Base-by-base conservation (phyloP, 2,329 filamentous ascomycete genomes). In the Fonsecaea pedrosoi region DNA sequence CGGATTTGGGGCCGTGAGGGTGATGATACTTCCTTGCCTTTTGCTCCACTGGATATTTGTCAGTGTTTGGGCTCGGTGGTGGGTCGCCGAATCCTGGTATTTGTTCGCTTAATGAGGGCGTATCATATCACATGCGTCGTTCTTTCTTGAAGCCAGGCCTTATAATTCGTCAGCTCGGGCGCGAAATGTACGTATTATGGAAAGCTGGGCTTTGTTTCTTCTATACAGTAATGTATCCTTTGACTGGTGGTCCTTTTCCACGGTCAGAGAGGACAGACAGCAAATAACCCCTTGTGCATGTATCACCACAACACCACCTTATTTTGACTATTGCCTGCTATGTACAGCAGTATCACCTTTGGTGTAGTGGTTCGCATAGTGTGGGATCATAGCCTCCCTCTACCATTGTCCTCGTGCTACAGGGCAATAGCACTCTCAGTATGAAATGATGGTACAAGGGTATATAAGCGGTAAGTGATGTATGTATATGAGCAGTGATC, bases 71-170 rank as follows among this genome's bases (percentile, higher is more conserved):
- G 45, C 18, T 50, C 45, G 21, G 9, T 50, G 45, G 15, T 30
- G 45, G 45, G 45, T 1, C 3, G 18, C 18, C 9, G 2, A 25
- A 7, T 12, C 45, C 45, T 25, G 18, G 45, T 8, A 50, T 50
- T 5, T 25, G 9, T 50, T 8, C 45, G 12, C 9, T 25, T 50
- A 25, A 13, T 30, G 18, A 25, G 18, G 18, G 45, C 25, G 45
- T 50, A 50, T 25, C 45, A 25, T 50, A 50, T 50, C 42, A 30
- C 21, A 12, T 30, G 21, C 45, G 45, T 50, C 45, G 45, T 50
- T 50, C 18, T 50, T 50, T 30, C 18, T 21, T 12, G 45, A 12
- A 13, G n/a, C 8, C 45, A 50, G 9, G 21, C 4, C 45, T 25
- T n/a, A 25, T 50, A 50, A 30, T 50, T 12, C 18, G 45, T 8